Conservation (phyloP, 2,329 filamentous ascomycete genomes). For the Hymenoscyphus occultus region DNA sequence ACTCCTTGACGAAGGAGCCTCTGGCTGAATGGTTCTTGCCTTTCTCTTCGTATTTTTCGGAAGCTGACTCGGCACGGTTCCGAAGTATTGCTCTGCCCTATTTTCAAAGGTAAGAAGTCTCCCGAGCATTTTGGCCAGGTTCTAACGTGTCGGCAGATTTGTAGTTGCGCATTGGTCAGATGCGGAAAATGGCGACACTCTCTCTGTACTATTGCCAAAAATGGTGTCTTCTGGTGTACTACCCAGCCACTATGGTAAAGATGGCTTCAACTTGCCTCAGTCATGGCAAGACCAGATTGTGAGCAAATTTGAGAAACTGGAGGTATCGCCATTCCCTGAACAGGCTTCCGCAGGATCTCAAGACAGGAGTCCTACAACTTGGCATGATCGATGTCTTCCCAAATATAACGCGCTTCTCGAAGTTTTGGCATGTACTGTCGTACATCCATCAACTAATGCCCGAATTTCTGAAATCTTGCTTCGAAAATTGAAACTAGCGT, state of each 20-base stretch:
- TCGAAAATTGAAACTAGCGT: constrained; percentile 61
- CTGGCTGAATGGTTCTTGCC: constrained; percentile 73
- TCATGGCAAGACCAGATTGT: constrained; percentile 73
- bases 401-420: constrained; percentile 66
- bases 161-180: constrained; percentile 71
- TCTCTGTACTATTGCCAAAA: constrained; percentile 66
- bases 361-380: constrained; percentile 59
- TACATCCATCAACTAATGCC: constrained; percentile 64
- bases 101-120: constrained; percentile 65
- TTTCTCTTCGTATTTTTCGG: constrained; percentile 79
- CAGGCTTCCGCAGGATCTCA: constrained; percentile 50
- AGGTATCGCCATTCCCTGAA: constrained; percentile 63
- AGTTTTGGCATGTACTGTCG: constrained; percentile 57
- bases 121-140: not conserved
- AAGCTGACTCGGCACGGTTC: constrained; percentile 72
- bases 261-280: constrained; percentile 57
- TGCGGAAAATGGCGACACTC: constrained; percentile 60
- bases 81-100: constrained; percentile 72
- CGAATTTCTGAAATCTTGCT: constrained; percentile 65
- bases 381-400: constrained; percentile 61
- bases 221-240: constrained; percentile 58
- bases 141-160: constrained; percentile 52
- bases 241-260: constrained; percentile 49
- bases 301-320: constrained; percentile 63
- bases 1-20: constrained; percentile 60